Conservation (phyloP, 495 filamentous ascomycete species). For the Penicillium paradoxum region DNA sequence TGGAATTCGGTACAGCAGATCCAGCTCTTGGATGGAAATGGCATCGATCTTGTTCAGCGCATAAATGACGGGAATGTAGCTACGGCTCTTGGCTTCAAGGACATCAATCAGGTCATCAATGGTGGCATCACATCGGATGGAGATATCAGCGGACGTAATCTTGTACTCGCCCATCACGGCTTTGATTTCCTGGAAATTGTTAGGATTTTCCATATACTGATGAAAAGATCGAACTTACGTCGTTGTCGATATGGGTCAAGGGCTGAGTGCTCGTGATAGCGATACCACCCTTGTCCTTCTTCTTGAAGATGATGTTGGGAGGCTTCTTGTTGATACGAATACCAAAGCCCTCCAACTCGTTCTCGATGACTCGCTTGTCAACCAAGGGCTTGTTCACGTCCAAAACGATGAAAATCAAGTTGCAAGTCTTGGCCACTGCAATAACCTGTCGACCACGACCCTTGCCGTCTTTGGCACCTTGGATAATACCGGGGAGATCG, state of each 20-base stretch:
- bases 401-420: conserved; percentile 97
- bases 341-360: conserved; percentile 95
- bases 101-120: conserved; percentile 92
- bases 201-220: conserved; percentile 1
- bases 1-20: conserved; percentile 92
- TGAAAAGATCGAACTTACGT: conserved; percentile 44
- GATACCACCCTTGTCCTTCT: conserved; percentile 98
- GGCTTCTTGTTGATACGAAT: conserved; percentile 97
- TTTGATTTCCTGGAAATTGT: conserved; percentile 69
- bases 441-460: conserved; percentile 98
- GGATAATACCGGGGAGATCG: conserved; percentile 97
- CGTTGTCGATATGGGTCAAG: conserved; percentile 85
- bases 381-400: conserved; percentile 98
- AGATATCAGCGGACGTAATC: conserved; percentile 95
- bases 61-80: conserved; percentile 97
- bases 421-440: conserved; percentile 96
- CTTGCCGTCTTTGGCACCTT: conserved; percentile 97
- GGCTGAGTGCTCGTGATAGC: conserved; percentile 90
- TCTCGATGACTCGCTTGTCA: conserved; percentile 94
- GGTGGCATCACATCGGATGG: conserved; percentile 93
- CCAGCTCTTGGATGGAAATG: conserved; percentile 95
- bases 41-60: conserved; percentile 98
- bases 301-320: conserved; percentile 96
- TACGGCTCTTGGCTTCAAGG: conserved; percentile 88
- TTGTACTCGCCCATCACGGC: conserved; percentile 97